Base-by-base conservation (phyloP, 2,329 filamentous ascomycete genomes). In the Fusarium austroafricanum region DNA sequence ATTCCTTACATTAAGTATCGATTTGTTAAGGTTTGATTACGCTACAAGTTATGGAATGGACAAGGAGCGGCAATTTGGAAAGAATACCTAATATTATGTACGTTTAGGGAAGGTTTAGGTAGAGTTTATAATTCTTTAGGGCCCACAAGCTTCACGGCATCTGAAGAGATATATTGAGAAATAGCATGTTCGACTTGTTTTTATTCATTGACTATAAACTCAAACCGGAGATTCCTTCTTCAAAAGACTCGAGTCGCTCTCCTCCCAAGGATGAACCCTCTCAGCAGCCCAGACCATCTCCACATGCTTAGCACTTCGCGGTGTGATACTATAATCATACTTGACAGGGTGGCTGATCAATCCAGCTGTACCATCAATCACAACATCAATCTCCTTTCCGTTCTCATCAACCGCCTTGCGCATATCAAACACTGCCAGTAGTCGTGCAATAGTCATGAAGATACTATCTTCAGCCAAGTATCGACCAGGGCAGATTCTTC, bases 371-470 rank as follows among this genome's bases (percentile, higher is more conserved):
- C 56, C 40, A 11, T 62, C 62, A 4, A 73, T 29, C 9, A 65
- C 45, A 4, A 61, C 46, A 6, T 74, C 67, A 11, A 74, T 56
- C n/a, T 67, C 61, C 10, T 40, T 54, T 26, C 72, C 69, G 0
- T 68, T 26, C 35, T 55, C 52, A 4, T 72, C 70, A 6, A 75
- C 47, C 2, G 72, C 70, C 49, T 71, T 73, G 14, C 45, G 59
- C 15, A 86, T 76, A 11, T 78, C 73, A 55, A 87, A 87, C 0
- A 81, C 81, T 0, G 84, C 77, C 6, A 88, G 73, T 0, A 79
- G 72, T 35, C 82, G 81, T 1, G 78, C 81, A 7, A 80, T 64
- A 2, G 59, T 78, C 26, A 81, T 52, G 52, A 77, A 81, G 3
- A 80, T 28, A 15, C 70, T 74, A 3, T 73, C 55, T 12, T 76